Conservation (phyloP, 305 asterid genomes). For the Petunia hybrid region DNA sequence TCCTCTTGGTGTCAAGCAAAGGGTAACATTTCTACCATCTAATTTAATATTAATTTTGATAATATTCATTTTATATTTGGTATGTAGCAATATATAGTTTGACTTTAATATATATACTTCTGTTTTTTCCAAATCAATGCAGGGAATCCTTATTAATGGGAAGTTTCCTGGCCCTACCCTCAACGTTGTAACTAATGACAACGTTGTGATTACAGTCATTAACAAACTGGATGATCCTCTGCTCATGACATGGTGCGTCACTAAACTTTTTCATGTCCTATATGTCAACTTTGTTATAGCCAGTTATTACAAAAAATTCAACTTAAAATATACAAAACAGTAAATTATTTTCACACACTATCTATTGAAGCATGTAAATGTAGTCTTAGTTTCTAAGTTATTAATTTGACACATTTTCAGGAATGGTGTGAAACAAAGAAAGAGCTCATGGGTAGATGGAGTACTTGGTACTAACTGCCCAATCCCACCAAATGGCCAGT, state of each 20-base stretch:
- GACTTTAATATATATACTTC: neutral
- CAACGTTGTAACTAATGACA: constrained; percentile 68
- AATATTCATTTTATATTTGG: neutral
- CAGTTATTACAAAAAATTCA: neutral
- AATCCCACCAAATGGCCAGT: constrained; percentile 73
- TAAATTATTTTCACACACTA: too few relatives aligned
- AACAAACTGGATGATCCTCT: constrained; percentile 76
- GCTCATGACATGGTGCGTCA: constrained; percentile 74
- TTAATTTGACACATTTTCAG: constrained; percentile 36
- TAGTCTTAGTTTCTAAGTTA: too few relatives aligned
- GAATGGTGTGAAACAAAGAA: constrained; percentile 83
- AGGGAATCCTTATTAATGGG: constrained; percentile 83
- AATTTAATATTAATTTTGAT: neutral
- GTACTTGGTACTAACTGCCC: constrained; percentile 95
- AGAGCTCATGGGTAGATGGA: constrained; percentile 82
- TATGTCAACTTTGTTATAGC: neutral
- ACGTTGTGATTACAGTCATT: constrained; percentile 56
- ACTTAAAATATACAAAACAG: neutral
- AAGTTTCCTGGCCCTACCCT: constrained; percentile 87
- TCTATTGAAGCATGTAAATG: too few relatives aligned
- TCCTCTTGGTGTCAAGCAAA: constrained; percentile 72
- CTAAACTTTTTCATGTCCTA: neutral
- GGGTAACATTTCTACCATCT: constrained; percentile 46
- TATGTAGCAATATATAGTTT: neutral
- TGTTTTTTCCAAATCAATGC: constrained; percentile 10